phyloP scores from a whole-genome alignment of 768 basidiomycete species.

The Auricularia auricula-judae region DNA sequence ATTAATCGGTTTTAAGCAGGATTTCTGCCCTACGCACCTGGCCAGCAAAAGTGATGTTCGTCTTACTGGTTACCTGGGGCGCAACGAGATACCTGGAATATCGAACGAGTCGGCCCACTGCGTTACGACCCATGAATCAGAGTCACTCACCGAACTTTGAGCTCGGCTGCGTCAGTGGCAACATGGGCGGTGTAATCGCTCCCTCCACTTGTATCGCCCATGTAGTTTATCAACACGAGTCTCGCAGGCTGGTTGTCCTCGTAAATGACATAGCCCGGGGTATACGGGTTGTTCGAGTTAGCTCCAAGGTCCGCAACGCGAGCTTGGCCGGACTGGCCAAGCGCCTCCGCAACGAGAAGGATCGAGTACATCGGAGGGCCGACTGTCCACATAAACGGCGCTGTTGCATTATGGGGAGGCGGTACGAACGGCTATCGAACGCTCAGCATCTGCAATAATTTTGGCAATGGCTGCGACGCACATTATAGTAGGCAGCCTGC shows the following conservation, averaged over 20 bases:
- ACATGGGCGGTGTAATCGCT: conserved; percentile 44
- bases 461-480: conserved; percentile 17
- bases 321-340: conserved; percentile 53
- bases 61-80: conserved; percentile 37
- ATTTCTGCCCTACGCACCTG: conserved; percentile 23
- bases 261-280: conserved; percentile 63
- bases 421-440: conserved; percentile 27
- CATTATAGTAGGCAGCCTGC: conserved; percentile 55
- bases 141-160: conserved; percentile 38
- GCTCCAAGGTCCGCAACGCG: conserved; percentile 57
- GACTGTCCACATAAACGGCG: conserved; percentile 58
- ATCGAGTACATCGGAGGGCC: conserved; percentile 68
- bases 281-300: conserved; percentile 38
- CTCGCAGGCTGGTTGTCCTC: conserved; percentile 53
- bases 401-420: conserved; percentile 42
- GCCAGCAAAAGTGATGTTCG: conserved; percentile 67
- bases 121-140: too few species aligned
- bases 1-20: background rate
- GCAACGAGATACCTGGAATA: conserved; percentile 43
- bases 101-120: background rate
- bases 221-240: conserved; percentile 63
- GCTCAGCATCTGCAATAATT: background rate
- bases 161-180: conserved; percentile 31
- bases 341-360: conserved; percentile 55
- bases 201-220: conserved; percentile 46